Evolutionary conservation across 1,139 yeast species (phyloP), one percentile per base, ranked within the genome.

Genomic region (Magnusiomyces starmeri): DNA sequence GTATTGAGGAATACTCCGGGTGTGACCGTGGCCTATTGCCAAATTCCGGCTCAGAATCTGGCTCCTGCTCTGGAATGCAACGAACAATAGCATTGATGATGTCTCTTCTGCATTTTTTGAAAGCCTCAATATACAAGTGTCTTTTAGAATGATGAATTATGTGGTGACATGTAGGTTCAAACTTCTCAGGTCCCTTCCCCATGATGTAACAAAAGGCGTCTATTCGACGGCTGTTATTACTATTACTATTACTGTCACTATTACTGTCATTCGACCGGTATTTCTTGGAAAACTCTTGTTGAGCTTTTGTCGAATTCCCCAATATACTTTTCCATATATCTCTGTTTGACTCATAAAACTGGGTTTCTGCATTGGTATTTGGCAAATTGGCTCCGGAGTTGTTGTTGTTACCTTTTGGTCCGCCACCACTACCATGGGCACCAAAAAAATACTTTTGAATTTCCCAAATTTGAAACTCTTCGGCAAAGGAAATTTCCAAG

Each of bases 381-480:
- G n/a, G 37, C 6, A 14, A 18, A 18, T 32, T 18, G 4, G 37
- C 37, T 14, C 18, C n/a, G 4, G 37, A 32, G 37, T n/a, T 18
- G n/a, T n/a, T 18, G n/a, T n/a, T n/a, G n/a, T n/a, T n/a, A n/a
- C n/a, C n/a, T n/a, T n/a, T n/a, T n/a, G n/a, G n/a, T n/a, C n/a
- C n/a, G n/a, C n/a, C n/a, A n/a, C n/a, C n/a, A n/a, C n/a, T n/a
- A n/a, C n/a, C n/a, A 82, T 92, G 98, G 62, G 98, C 98, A 76
- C 98, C 98, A 68, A 92, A 92, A 87, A 90, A 92, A 74, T 92
- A 98, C 79, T 98, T 88, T 81, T 92, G 98, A 67, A 97, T 97
- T 78, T 92, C 37, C 37, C 37, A 32, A 18, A 32, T 32, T n/a
- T 32, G 37, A 4, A 18, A 32, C n/a, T 32, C 37, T 32, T 32